These are phyloP conservation scores for Fusarium nurragi DNA, from an alignment of 2,329 filamentous ascomycete species.

Conservation along the genomic window DNA sequence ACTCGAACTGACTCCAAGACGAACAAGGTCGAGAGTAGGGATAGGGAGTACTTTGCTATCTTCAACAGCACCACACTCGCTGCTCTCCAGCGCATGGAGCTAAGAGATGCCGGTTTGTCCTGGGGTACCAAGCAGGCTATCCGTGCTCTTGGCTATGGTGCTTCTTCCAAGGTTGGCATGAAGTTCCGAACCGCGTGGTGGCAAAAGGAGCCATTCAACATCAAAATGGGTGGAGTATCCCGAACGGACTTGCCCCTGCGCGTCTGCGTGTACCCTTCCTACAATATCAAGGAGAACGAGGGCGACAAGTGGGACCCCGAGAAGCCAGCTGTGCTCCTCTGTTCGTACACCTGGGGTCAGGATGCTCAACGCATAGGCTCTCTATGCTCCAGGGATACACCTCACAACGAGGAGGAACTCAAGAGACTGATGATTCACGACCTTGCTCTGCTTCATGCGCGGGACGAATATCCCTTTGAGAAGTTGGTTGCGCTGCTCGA, in stretches of 20 bases:
- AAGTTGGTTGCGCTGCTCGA: too few species aligned
- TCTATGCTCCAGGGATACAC: neutral
- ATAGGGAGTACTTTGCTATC: slow-evolving; percentile 2
- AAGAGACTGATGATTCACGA: neutral
- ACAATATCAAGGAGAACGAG: slow-evolving; percentile 5
- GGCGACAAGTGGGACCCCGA: too few species aligned
- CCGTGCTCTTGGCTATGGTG: slow-evolving; percentile 8
- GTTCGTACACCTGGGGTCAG: slow-evolving; percentile 17
- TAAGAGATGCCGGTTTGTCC: neutral
- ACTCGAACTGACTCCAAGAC: neutral
- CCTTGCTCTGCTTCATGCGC: neutral
- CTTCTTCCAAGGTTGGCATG: slow-evolving; percentile 10
- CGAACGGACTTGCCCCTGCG: neutral
- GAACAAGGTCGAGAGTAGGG: neutral
- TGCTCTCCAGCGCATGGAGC: neutral
- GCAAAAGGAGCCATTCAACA: slow-evolving; percentile 4
- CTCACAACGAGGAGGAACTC: neutral
- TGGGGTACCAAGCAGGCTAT: slow-evolving; percentile 13
- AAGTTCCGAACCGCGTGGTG: slow-evolving; percentile 15
- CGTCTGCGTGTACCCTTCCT: slow-evolving; percentile 15
- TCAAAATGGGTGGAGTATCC: neutral
- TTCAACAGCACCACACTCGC: slow-evolving; percentile 7
- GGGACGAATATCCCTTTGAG: neutral
- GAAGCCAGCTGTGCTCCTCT: slow-evolving; percentile 9
- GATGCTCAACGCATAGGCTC: slow-evolving; percentile 13